These are phyloP conservation scores for Bonia amplexicaulis DNA, from an alignment of 176 grass and related monocot genomes.

Conservation along the genomic window DNA sequence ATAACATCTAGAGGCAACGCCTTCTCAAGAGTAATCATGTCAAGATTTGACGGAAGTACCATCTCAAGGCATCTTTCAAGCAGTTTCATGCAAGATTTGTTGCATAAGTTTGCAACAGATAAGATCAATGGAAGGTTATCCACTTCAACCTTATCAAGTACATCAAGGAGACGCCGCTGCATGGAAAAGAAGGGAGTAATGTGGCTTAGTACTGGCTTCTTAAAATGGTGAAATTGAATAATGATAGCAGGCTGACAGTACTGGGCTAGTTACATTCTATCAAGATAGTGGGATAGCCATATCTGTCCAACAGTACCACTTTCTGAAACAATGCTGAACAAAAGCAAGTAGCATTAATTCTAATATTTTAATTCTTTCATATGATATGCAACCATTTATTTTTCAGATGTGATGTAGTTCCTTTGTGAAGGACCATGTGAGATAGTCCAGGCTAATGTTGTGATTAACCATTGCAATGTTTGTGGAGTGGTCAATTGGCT, in stretches of 20 bases:
- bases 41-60: slow-evolving; percentile 56
- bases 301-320: background rate
- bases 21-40: slow-evolving; percentile 78
- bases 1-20: slow-evolving; percentile 46
- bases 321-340: background rate
- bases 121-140: slow-evolving; percentile 76
- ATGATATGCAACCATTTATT: no score
- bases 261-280: background rate
- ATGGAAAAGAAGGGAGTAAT: background rate
- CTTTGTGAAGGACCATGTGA: no score
- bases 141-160: slow-evolving; percentile 62
- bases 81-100: slow-evolving; percentile 53
- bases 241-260: background rate
- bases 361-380: no score
- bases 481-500: no score
- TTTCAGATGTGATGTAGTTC: no score
- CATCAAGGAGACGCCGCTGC: slow-evolving; percentile 83
- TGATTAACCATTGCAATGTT: no score
- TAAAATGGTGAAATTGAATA: background rate
- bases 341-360: background rate
- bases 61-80: slow-evolving; percentile 63
- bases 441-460: no score
- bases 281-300: background rate
- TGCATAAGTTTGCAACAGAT: slow-evolving; percentile 64
- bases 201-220: background rate